Evolutionary conservation across 1,284 basidiomycete genomes (phyloP), one percentile per base, ranked within the genome.

Genomic region (Bjerkandera adusta): DNA sequence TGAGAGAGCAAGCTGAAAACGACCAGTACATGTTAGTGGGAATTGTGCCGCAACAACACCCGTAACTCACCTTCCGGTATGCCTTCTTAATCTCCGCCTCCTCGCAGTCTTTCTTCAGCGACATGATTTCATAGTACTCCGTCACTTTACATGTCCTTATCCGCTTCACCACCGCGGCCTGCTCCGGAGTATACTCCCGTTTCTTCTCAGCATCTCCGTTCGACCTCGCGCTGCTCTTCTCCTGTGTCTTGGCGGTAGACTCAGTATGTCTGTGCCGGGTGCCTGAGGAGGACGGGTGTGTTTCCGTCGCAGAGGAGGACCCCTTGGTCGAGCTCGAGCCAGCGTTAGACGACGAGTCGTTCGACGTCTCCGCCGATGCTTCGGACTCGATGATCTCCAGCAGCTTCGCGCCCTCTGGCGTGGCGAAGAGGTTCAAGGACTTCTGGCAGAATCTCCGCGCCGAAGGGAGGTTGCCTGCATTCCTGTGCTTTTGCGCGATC

Each of bases 51-150:
- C 8, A 30, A n/a, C 27, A 8, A 8, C n/a, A 24, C 16, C 12
- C 2, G 32, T 30, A 27, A 61, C 76, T 45, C 51, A 95, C 93
- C 80, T 98, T 99, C 51, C 94, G 82, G 76, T 99, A 99, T 15
- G 96, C 94, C 69, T 92, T 95, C 76, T 98, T 98, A 48, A 99
- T 81, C 44, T 97, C 94, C 6, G 69, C 78, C 57, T 98, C 96
- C 20, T 92, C 83, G 61, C 93, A 96, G 4, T 83, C 83, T 68
- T 80, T 86, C 66, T 94, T 86, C 48, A 99, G 66, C 2, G 80
- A 75, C 55, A 99, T 69, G 53, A 99, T 97, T 65, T 91, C 89
- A 68, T 99, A 99, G 67, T 97, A 99, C 63, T 93, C 86, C 37
- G 90, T 89, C 16, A 85, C 76, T 64, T 89, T 90, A 70, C 96